A percentile compares a stretch with the other conserved stretches of the same genome.
phyloP scores from a whole-genome alignment of 306 rosid genomes.

The Pyrus pyrifolia region DNA sequence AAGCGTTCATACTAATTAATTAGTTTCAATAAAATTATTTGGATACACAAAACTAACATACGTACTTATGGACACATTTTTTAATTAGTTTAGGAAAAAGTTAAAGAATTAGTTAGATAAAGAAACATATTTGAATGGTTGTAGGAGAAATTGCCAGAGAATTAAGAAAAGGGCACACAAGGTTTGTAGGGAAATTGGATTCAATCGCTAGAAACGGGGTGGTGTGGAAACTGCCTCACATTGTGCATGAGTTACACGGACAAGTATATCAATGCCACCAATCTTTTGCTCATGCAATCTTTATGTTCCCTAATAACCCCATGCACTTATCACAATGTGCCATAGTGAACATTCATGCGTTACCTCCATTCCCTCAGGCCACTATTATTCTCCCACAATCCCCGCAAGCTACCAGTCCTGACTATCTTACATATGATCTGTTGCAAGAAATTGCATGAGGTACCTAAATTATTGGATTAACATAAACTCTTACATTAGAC shows the following conservation, averaged over 20 bases:
- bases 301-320: constrained; percentile 6
- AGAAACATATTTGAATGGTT: background rate
- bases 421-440: background rate
- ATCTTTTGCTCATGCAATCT: constrained; percentile 35
- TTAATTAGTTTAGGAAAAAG: no score
- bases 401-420: background rate
- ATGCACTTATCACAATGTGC: background rate
- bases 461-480: background rate
- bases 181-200: constrained; percentile 26
- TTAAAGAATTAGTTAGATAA: no score
- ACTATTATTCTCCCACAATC: background rate
- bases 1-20: background rate
- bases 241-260: constrained; percentile 12
- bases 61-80: background rate
- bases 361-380: background rate
- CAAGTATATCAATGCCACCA: constrained; percentile 10
- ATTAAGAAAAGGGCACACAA: constrained; percentile 19
- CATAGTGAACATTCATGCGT: background rate
- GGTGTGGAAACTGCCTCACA: constrained; percentile 13
- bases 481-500: background rate
- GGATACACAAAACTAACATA: background rate
- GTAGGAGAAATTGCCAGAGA: background rate
- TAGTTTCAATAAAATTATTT: no score
- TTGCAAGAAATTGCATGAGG: background rate
- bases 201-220: constrained; percentile 34